A percentile compares a stretch with the other conserved stretches of the same genome.
Conservation (phyloP, 106 monocot species). For the Alisma plantagoaquatica region DNA sequence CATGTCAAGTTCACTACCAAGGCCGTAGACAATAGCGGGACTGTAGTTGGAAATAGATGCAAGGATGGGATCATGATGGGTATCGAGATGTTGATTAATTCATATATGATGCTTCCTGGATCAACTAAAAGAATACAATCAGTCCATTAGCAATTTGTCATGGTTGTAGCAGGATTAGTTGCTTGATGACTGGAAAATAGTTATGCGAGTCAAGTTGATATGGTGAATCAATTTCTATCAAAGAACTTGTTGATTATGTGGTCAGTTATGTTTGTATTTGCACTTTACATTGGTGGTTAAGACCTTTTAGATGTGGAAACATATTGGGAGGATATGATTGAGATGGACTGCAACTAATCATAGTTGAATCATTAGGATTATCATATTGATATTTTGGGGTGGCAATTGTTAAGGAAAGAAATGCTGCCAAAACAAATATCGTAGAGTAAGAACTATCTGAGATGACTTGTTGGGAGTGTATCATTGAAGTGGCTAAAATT, state of each 20-base stretch:
- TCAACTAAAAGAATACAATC: too few relatives aligned
- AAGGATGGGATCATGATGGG: slow-evolving; percentile 97
- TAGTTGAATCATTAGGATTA: slow-evolving; percentile 95
- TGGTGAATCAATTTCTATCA: slow-evolving; percentile 94
- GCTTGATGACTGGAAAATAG: slow-evolving; percentile 31
- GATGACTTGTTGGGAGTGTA: slow-evolving; percentile 82
- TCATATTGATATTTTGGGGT: slow-evolving; percentile 74
- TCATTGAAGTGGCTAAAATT: slow-evolving; percentile 94
- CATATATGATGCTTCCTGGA: too few relatives aligned
- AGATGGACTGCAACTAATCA: slow-evolving; percentile 98
- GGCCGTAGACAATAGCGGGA: slow-evolving; percentile 98
- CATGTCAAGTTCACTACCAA: slow-evolving; percentile 98
- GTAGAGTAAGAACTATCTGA: slow-evolving; percentile 92
- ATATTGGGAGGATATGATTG: slow-evolving; percentile 98
- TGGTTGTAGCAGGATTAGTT: slow-evolving; percentile 27
- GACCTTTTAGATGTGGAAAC: slow-evolving; percentile 97
- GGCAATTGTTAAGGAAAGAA: slow-evolving; percentile 89
- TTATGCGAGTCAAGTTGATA: slow-evolving; percentile 67
- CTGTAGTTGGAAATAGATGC: slow-evolving; percentile 92
- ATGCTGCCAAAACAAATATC: slow-evolving; percentile 98
- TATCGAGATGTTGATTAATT: too few relatives aligned
- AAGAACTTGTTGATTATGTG: slow-evolving; percentile 95
- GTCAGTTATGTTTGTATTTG: slow-evolving; percentile 99
- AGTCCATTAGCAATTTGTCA: too few relatives aligned
- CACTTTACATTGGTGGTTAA: slow-evolving; percentile 98